Conservation (phyloP, 108 stramenopile species). For the Skeletonema grethae region DNA sequence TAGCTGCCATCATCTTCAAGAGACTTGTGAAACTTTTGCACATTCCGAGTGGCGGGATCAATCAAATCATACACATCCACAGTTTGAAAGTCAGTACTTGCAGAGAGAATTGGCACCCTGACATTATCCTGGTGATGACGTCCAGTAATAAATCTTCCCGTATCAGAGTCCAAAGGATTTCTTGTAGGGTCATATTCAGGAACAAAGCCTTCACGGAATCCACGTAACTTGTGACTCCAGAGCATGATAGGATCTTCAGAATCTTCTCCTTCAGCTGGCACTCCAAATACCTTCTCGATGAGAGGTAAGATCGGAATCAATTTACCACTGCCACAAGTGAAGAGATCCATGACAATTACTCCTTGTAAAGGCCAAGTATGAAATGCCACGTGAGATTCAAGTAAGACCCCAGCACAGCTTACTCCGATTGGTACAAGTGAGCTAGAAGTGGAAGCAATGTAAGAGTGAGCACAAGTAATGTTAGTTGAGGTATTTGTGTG, state of each 20-base stretch:
- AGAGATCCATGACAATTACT: slow-evolving; percentile 79
- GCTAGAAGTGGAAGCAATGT: background rate
- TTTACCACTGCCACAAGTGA: slow-evolving; percentile 64
- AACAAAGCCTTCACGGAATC: slow-evolving; percentile 53
- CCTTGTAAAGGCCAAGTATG: slow-evolving; percentile 87
- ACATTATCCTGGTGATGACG: slow-evolving; percentile 9
- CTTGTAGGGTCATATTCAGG: slow-evolving; percentile 10
- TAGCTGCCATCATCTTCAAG: slow-evolving; percentile 51
- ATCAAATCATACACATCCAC: slow-evolving; percentile 74
- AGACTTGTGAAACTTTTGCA: slow-evolving; percentile 50
- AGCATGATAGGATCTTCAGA: slow-evolving; percentile 35
- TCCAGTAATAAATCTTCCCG: slow-evolving; percentile 7
- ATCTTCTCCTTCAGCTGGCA: slow-evolving; percentile 25
- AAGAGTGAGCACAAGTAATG: background rate
- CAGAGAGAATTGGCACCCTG: slow-evolving; percentile 33
- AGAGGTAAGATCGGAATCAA: slow-evolving; percentile 61
- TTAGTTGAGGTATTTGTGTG: slow-evolving; percentile 5
- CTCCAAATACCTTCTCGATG: slow-evolving; percentile 60
- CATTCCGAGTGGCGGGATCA: slow-evolving; percentile 34
- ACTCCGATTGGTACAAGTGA: slow-evolving; percentile 61
- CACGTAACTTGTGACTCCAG: slow-evolving; percentile 77
- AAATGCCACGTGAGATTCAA: slow-evolving; percentile 45
- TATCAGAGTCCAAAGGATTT: background rate
- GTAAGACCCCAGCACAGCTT: slow-evolving; percentile 63
- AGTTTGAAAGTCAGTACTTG: slow-evolving; percentile 53